Evolutionary conservation across 140 eudicot species (phyloP).

Genomic region (Flaveria floridana): DNA sequence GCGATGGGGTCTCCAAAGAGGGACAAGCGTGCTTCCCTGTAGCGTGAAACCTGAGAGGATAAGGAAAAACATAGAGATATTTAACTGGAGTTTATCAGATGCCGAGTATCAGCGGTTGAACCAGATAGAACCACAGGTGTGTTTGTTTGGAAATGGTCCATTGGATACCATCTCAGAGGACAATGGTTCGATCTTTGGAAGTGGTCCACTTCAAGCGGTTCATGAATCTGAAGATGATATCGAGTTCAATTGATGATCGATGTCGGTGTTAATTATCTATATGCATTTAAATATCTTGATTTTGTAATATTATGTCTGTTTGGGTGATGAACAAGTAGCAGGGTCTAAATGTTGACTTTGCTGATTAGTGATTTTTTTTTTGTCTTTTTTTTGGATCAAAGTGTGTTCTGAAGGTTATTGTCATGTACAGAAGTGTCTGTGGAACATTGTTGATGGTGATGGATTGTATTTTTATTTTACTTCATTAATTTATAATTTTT

Average conservation of each 20-base stretch:
- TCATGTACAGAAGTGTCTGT: constrained; percentile 30
- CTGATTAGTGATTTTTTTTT: constrained; percentile 17
- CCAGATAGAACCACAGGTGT: constrained; percentile 58
- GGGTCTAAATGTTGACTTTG: constrained; percentile 24
- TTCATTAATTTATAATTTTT: neutral
- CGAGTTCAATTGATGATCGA: constrained; percentile 37
- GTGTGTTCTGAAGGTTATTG: constrained; percentile 22
- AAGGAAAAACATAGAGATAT: constrained; percentile 50
- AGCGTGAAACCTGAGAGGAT: constrained; percentile 59
- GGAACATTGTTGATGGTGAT: constrained; percentile 18
- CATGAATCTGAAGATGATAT: constrained; percentile 54
- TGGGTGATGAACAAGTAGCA: constrained; percentile 21
- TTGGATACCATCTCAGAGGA: constrained; percentile 46
- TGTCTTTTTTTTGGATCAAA: constrained; percentile 20
- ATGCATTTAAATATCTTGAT: constrained; percentile 30
- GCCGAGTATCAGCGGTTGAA: constrained; percentile 48
- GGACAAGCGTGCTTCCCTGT: constrained; percentile 60
- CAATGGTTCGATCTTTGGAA: constrained; percentile 43
- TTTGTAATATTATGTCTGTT: constrained; percentile 30
- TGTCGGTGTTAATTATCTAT: neutral
- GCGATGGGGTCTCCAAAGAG: constrained; percentile 66
- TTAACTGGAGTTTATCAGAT: constrained; percentile 46
- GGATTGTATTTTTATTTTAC: constrained; percentile 22
- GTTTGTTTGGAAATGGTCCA: constrained; percentile 54
- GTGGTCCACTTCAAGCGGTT: constrained; percentile 64